Base-by-base conservation (phyloP, 192 early-diverging fungal genomes). In the Lunasporangiospora selenospora region DNA sequence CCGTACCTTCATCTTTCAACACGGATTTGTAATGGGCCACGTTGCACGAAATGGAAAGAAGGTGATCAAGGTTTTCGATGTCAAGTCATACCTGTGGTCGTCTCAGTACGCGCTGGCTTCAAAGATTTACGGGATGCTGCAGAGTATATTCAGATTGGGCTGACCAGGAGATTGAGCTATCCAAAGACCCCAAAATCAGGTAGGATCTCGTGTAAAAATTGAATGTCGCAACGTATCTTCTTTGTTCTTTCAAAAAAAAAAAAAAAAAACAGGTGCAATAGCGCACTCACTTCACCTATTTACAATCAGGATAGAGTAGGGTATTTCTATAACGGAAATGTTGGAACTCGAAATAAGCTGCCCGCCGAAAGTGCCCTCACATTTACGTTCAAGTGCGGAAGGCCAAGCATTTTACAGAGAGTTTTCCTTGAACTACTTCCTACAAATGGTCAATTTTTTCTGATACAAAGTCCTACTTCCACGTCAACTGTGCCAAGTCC, bases 91-190 rank as follows among this genome's bases (percentile, higher is more conserved):
- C 16, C 49, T 69, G 59, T 61, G 12, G 58, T 70, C 4, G 36
- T 70, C 12, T 48, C 41, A n/a, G n/a, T n/a, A n/a, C n/a, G n/a
- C n/a, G n/a, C n/a, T n/a, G n/a, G n/a, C n/a, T n/a, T n/a, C n/a
- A n/a, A n/a, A n/a, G 6, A 55, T 61, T 16, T 29, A 46, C 3
- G 52, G 58, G 38, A 70, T 21, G 66, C 66, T 0, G 43, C 27
- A 12, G 50, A 45, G 11, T 62, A 71, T 41, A 71, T 71, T 26
- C 53, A 71, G 19, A 49, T 8, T 71, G 67, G 59, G 67, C 67
- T 3, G 67, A 70, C 27, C 4, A 15, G 8, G 34, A 50, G 15
- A 31, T 69, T 26, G 53, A 48, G 32, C 31, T 54, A 51, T 62
- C 67, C 44, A 70, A 70, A 26, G 52, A 70, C 29, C 39, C 53